Evolutionary conservation across 148 eudicot genomes (phyloP).

Genomic region (Persicaria tinctoria): DNA sequence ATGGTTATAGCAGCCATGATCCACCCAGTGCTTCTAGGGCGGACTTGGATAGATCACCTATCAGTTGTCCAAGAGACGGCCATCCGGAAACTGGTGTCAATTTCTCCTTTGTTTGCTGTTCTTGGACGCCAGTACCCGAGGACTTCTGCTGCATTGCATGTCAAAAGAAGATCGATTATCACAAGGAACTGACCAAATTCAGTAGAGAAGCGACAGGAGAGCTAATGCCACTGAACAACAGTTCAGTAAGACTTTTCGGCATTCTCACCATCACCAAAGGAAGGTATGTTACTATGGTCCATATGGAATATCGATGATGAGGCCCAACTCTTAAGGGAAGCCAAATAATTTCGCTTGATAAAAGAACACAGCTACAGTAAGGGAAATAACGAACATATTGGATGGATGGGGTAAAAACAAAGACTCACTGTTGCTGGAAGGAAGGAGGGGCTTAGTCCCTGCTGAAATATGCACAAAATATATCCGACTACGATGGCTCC

Average conservation of each 20-base stretch:
- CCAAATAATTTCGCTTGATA: too few species aligned
- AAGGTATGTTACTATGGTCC: too few species aligned
- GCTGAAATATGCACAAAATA: constrained; percentile 66
- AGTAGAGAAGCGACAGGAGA: not conserved
- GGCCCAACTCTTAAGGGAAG: too few species aligned
- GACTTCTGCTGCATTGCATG: constrained; percentile 33
- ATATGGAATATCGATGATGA: too few species aligned
- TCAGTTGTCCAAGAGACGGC: constrained; percentile 70
- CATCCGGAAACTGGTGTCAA: constrained; percentile 46
- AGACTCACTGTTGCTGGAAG: constrained; percentile 38
- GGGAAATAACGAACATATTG: not conserved
- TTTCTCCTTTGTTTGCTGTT: constrained; percentile 34
- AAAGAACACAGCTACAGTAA: not conserved
- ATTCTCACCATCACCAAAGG: too few species aligned
- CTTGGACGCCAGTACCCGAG: constrained; percentile 23
- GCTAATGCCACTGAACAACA: too few species aligned
- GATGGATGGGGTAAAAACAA: not conserved
- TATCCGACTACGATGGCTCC: constrained; percentile 75
- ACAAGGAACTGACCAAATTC: too few species aligned
- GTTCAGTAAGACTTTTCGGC: too few species aligned
- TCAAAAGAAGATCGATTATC: not conserved
- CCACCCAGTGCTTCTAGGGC: constrained; percentile 38
- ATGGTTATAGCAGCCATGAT: constrained; percentile 36
- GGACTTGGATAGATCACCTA: constrained; percentile 48
- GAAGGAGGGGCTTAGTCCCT: constrained; percentile 62